phyloP scores from a whole-genome alignment of 306 rosid species.

The Vicia sativa region DNA sequence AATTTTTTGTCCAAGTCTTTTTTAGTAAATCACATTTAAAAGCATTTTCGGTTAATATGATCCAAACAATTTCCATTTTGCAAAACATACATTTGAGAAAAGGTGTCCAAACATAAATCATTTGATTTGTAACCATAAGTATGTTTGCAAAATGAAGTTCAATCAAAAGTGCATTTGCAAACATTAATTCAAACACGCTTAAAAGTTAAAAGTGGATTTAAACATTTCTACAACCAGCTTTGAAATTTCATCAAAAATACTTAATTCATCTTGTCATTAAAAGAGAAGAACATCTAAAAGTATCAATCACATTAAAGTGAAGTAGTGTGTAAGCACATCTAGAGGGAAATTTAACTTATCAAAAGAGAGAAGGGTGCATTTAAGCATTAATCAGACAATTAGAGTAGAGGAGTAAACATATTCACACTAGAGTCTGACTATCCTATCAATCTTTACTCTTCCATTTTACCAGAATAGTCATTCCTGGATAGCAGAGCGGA shows the following conservation, averaged over 20 bases:
- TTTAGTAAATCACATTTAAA: not conserved
- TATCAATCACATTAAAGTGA: not conserved
- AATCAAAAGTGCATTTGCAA: not conserved
- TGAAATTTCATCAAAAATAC: not conserved
- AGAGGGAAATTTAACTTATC: too few relatives aligned
- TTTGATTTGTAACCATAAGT: not conserved
- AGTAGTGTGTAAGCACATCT: not conserved
- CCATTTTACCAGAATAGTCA: not conserved
- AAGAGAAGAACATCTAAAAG: not conserved
- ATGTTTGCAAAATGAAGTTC: not conserved
- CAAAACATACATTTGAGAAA: not conserved
- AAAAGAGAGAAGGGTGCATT: not conserved
- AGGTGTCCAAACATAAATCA: not conserved
- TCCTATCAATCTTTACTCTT: slow-evolving; percentile 2
- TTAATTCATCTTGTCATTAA: slow-evolving; percentile 1
- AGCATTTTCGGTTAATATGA: not conserved
- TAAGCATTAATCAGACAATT: not conserved
- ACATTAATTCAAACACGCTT: not conserved
- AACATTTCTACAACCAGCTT: not conserved
- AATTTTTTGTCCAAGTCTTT: too few relatives aligned
- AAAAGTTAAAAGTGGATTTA: not conserved
- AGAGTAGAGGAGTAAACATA: not conserved
- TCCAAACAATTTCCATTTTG: not conserved
- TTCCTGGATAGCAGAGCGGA: too few relatives aligned
- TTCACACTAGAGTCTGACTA: not conserved